These are phyloP conservation scores for Byssothecium circinans DNA, from an alignment of 2,329 filamentous ascomycete genomes.

Conservation along the genomic window DNA sequence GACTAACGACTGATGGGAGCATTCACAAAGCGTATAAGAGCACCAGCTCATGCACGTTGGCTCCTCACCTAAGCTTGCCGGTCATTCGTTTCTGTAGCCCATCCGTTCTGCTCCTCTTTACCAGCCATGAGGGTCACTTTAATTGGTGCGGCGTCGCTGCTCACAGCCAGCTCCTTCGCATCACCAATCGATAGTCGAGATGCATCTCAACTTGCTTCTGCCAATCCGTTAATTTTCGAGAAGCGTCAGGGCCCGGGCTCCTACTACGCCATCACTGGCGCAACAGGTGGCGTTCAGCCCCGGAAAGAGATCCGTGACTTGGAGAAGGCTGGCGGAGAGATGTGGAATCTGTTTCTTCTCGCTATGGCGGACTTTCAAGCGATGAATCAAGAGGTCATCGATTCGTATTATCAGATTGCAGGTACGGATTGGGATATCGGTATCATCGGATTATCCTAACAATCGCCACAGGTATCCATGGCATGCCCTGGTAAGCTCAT, in stretches of 20 bases:
- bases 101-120: neutral
- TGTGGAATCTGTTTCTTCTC: slow-evolving; percentile 74
- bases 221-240: neutral
- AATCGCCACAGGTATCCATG: slow-evolving; percentile 18
- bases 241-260: slow-evolving; percentile 15
- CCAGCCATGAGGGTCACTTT: slow-evolving; percentile 8
- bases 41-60: neutral
- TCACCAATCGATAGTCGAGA: slow-evolving; percentile 7
- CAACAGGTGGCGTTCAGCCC: slow-evolving; percentile 28
- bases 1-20: neutral
- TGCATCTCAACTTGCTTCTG: neutral
- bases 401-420: slow-evolving; percentile 76
- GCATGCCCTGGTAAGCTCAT: slow-evolving; percentile 18
- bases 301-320: slow-evolving; percentile 69
- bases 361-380: slow-evolving; percentile 71
- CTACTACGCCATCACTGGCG: slow-evolving; percentile 26
- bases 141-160: slow-evolving; percentile 10
- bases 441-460: no score
- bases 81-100: neutral
- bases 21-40: slow-evolving; percentile 1
- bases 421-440: slow-evolving; percentile 50
- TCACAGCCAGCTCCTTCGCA: slow-evolving; percentile 5
- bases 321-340: slow-evolving; percentile 56
- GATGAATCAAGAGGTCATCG: slow-evolving; percentile 60
- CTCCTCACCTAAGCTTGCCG: neutral